Evolutionary conservation across 805 yeast genomes (phyloP).

Genomic region (Candida ponderosae): DNA sequence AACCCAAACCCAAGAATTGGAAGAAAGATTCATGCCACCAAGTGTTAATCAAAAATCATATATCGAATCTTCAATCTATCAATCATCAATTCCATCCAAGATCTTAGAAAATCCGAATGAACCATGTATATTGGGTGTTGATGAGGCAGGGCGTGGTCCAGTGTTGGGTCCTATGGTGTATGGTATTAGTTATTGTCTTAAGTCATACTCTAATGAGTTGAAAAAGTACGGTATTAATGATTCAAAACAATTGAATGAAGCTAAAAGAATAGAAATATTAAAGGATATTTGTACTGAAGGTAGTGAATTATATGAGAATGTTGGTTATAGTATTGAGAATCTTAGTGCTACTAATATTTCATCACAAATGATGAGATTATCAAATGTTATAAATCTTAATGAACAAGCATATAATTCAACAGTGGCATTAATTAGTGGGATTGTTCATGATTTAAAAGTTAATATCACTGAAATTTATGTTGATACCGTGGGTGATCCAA

Average conservation of each 20-base stretch:
- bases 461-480: constrained; percentile 68
- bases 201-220: constrained; percentile 35
- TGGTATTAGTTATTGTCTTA: constrained; percentile 73
- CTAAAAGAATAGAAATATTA: constrained; percentile 56
- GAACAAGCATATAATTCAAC: constrained; percentile 97
- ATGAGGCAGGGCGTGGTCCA: constrained; percentile 99
- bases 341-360: constrained; percentile 86
- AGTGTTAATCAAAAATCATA: constrained; percentile 23
- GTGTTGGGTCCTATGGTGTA: constrained; percentile 98
- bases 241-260: constrained; percentile 79
- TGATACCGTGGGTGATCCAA: constrained; percentile 97
- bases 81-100: constrained; percentile 39
- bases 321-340: constrained; percentile 85
- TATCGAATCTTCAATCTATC: constrained; percentile 39
- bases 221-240: constrained; percentile 82
- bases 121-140: constrained; percentile 71
- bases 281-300: constrained; percentile 41
- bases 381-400: constrained; percentile 59
- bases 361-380: constrained; percentile 75
- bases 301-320: constrained; percentile 39
- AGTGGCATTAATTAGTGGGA: constrained; percentile 62
- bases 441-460: constrained; percentile 48
- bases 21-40: constrained; percentile 23
- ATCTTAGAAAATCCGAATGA: constrained; percentile 25
- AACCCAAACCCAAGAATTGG: constrained; percentile 1